Percentiles rank a stretch among this genome's conserved stretches.
Conservation (phyloP, 371 early-diverging fungal species). For the Apophysomyces elegans region DNA sequence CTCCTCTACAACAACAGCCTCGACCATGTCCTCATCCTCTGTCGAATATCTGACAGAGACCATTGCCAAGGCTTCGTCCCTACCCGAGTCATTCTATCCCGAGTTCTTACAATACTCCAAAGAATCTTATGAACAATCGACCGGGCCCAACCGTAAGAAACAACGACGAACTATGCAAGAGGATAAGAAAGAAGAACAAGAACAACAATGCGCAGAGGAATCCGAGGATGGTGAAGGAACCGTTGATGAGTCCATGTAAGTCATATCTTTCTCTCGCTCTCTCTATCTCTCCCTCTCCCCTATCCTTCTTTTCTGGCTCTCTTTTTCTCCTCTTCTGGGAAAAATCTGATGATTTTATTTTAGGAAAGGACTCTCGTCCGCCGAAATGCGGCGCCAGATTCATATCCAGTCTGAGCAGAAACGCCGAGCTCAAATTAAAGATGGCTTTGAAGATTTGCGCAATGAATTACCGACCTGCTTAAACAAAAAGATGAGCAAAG, state of each 20-base stretch:
- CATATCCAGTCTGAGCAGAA: constrained; percentile 58
- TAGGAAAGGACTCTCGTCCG: constrained; percentile 20
- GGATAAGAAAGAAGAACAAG: constrained; percentile 22
- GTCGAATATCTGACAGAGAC: constrained; percentile 40
- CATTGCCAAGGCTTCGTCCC: constrained; percentile 40
- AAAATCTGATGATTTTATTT: neutral
- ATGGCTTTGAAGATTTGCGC: constrained; percentile 40
- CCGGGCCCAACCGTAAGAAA: constrained; percentile 36
- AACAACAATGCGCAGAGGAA: constrained; percentile 25
- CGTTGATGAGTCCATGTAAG: constrained; percentile 13
- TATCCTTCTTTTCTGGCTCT: neutral
- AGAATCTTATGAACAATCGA: constrained; percentile 42
- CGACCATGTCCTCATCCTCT: constrained; percentile 39
- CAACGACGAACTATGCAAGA: constrained; percentile 20
- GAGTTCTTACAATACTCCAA: constrained; percentile 43
- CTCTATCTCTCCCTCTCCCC: neutral
- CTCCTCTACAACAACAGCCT: constrained; percentile 39
- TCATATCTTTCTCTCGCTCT: neutral
- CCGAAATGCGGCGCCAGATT: constrained; percentile 48
- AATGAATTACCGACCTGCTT: constrained; percentile 38
- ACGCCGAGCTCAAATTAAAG: constrained; percentile 54
- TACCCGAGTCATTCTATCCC: constrained; percentile 43
- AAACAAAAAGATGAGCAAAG: constrained; percentile 44
- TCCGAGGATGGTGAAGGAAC: constrained; percentile 25
- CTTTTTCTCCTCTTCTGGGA: neutral